Conservation (phyloP, 768 basidiomycete genomes). For the Rhizopogon roseolus region DNA sequence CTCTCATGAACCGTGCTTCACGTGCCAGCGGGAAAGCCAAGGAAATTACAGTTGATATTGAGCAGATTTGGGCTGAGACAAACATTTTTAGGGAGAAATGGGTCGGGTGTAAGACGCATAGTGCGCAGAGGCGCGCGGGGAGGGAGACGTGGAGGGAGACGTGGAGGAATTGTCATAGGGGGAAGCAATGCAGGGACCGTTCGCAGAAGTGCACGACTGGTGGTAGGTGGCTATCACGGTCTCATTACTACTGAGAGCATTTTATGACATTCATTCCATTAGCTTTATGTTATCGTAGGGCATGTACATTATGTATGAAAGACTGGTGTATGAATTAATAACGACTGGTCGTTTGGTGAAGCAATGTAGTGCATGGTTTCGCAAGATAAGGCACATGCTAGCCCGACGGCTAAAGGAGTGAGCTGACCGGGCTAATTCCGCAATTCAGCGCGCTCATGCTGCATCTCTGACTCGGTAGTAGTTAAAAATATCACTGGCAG, state of each 20-base stretch:
- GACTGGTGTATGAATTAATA: background rate
- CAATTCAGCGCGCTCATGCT: too few relatives aligned
- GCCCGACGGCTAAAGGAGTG: too few relatives aligned
- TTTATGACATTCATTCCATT: background rate
- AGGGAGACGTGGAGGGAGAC: background rate
- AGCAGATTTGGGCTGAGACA: background rate
- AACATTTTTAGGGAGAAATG: background rate
- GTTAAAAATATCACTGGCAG: too few relatives aligned
- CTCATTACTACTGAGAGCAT: background rate
- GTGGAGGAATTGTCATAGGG: background rate
- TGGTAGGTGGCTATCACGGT: background rate
- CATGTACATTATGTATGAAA: slow-evolving; percentile 2
- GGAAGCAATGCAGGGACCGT: background rate
- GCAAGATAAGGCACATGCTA: too few relatives aligned
- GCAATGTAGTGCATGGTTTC: too few relatives aligned
- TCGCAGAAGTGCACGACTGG: background rate
- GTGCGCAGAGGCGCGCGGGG: background rate
- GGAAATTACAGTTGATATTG: slow-evolving; percentile 31
- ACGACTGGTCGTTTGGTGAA: background rate
- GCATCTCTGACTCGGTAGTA: too few relatives aligned
- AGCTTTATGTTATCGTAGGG: background rate
- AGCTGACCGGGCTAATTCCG: too few relatives aligned
- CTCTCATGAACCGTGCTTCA: slow-evolving; percentile 35
- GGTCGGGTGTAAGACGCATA: background rate
- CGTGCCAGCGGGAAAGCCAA: slow-evolving; percentile 39